phyloP scores from a whole-genome alignment of 108 stramenopile species.

The Cyclostephanos invisitatus region DNA sequence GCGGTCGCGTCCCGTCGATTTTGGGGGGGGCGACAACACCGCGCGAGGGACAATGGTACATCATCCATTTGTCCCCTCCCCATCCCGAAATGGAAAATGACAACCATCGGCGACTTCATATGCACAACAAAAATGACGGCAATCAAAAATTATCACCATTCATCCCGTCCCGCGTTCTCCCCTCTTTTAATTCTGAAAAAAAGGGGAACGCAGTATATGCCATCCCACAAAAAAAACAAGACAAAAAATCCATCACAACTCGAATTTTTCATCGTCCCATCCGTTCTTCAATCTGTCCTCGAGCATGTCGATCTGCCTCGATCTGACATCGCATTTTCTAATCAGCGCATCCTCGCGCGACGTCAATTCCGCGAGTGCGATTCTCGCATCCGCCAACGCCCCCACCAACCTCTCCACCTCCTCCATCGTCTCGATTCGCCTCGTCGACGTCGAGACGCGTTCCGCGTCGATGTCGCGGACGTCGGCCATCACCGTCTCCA shows the following conservation, averaged over 20 bases:
- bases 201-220: too few species aligned
- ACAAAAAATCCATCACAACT: conserved; percentile 31
- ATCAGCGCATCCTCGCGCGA: conserved; percentile 73
- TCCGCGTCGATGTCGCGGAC: conserved; percentile 44
- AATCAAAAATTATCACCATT: too few species aligned
- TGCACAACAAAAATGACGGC: too few species aligned
- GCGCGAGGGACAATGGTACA: too few species aligned
- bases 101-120: too few species aligned
- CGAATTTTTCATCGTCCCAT: conserved; percentile 73
- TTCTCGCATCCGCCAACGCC: conserved; percentile 65
- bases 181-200: too few species aligned
- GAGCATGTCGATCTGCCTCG: conserved; percentile 62
- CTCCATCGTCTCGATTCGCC: conserved; percentile 45
- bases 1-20: too few species aligned
- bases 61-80: too few species aligned
- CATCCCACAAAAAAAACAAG: too few species aligned
- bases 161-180: too few species aligned
- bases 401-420: conserved; percentile 56
- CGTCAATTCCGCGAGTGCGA: conserved; percentile 51
- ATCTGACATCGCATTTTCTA: conserved; percentile 58
- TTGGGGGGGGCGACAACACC: too few species aligned
- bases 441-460: conserved; percentile 34
- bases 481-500: conserved; percentile 67
- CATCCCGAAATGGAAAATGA: too few species aligned
- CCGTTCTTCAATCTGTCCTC: conserved; percentile 61